A percentile compares a stretch with the other conserved stretches of the same genome.
Evolutionary conservation across 805 yeast genomes (phyloP).

Genomic region (Aciculoconidium aculeatum): DNA sequence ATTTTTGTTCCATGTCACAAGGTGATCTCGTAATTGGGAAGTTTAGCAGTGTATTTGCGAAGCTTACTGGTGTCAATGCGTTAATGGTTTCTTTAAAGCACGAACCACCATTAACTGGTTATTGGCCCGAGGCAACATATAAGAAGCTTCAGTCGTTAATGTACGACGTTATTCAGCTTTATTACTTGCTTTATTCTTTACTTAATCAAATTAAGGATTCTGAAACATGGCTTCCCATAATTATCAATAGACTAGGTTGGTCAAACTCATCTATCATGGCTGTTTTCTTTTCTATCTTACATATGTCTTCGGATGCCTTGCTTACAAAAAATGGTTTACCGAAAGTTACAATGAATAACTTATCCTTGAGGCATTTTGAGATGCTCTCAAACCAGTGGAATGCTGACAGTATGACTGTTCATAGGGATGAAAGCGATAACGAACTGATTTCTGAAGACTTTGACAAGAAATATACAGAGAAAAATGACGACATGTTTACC

Average conservation of each 20-base stretch:
- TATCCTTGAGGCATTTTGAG: slow-evolving; percentile 25
- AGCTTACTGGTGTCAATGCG: slow-evolving; percentile 26
- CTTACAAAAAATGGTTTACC: slow-evolving; percentile 22
- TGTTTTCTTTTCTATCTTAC: slow-evolving; percentile 22
- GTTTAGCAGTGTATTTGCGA: slow-evolving; percentile 16
- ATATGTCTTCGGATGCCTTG: slow-evolving; percentile 26
- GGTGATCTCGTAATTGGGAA: slow-evolving; percentile 18
- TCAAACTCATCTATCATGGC: slow-evolving; percentile 20
- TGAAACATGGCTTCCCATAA: slow-evolving; percentile 20
- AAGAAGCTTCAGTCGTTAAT: slow-evolving; percentile 15
- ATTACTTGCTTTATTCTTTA: slow-evolving; percentile 16
- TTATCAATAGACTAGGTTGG: slow-evolving; percentile 27
- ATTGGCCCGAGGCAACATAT: slow-evolving; percentile 27
- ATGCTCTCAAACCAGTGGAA: slow-evolving; percentile 25
- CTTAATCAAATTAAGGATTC: slow-evolving; percentile 24
- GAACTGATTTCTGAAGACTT: slow-evolving; percentile 1
- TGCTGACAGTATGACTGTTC: slow-evolving; percentile 15
- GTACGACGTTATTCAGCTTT: slow-evolving; percentile 23
- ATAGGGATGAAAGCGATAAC: slow-evolving; percentile 5
- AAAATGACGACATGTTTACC: too few relatives aligned
- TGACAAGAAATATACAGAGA: not conserved
- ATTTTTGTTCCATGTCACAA: slow-evolving; percentile 13
- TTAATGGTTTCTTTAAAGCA: slow-evolving; percentile 22
- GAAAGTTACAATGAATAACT: slow-evolving; percentile 24
- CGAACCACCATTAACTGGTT: slow-evolving; percentile 25